Base-by-base conservation (phyloP, 139 green algal genomes). In the Chlamydomonas asymmetrica region DNA sequence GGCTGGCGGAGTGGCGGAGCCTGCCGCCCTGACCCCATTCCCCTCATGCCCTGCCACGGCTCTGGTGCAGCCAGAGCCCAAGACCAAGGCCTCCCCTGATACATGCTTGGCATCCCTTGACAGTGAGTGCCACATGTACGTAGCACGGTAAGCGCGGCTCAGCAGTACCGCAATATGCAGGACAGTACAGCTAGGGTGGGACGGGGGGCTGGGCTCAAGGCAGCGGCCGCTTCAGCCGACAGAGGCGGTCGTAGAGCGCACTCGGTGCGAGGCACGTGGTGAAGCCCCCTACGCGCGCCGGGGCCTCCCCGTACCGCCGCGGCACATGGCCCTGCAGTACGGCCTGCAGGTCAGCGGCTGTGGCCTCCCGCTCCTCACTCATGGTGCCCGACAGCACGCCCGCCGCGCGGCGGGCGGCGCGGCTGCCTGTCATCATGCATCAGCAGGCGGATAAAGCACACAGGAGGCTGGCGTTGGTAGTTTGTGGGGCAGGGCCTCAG, bases 361-460 rank as follows among this genome's bases (percentile, higher is more conserved):
- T 40, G n/a, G 68, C 32, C 65, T 80, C 72, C 35, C 68, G 49
- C 71, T 85, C 80, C 73, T 85, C 80, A 9, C 43, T 45, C 1
- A 35, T 68, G 1, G 80, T 81, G 45, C 80, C 80, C 5, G 67
- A 60, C 49, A 82, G 70, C 62, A 82, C 52, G 16, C 76, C 76
- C 6, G 41, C 29, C 4, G 59, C 37, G 35, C 67, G 56, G 13
- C 66, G 54, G 22, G 63, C 41, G 37, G 69, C 49, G 63, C 48
- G 43, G 25, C 74, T 65, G 25, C 74, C 64, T 69, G 65, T 31
- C n/a, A n/a, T n/a, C n/a, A n/a, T n/a, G n/a, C n/a, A n/a, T n/a
- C n/a, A n/a, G n/a, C n/a, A n/a, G n/a, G n/a, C n/a, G n/a, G n/a
- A n/a, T n/a, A n/a, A n/a, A n/a, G n/a, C n/a, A n/a, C n/a, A n/a